Percentiles rank a stretch among this genome's conserved stretches.
Evolutionary conservation across 228 moss, liverwort and hornwort genomes (phyloP).

Genomic region (Sphagnum magellanicum): DNA sequence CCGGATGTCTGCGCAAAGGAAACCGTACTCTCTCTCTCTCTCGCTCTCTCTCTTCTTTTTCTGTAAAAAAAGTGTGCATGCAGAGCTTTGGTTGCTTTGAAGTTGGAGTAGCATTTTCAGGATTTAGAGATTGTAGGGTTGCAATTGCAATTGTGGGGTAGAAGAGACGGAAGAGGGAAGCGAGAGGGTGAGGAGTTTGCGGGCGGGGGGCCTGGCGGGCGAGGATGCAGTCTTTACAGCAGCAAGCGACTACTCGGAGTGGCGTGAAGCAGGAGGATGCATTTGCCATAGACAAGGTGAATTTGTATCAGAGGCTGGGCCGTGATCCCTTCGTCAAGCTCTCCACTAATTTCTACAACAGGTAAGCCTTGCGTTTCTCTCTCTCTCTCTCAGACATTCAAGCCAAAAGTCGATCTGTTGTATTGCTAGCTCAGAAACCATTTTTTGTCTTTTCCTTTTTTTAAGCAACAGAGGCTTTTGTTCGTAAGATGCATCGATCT

Average conservation of each 20-base stretch:
- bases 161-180: no score
- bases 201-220: background rate
- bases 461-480: no score
- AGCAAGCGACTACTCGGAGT: slow-evolving; percentile 65
- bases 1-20: no score
- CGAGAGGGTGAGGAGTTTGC: no score
- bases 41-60: no score
- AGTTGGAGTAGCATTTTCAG: no score
- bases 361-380: slow-evolving; percentile 21
- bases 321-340: slow-evolving; percentile 69
- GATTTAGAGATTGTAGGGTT: no score
- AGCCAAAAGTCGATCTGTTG: background rate
- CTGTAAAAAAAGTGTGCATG: no score
- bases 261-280: slow-evolving; percentile 83
- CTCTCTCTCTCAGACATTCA: background rate
- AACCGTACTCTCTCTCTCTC: no score
- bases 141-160: no score
- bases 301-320: slow-evolving; percentile 66
- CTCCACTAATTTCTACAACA: slow-evolving; percentile 71
- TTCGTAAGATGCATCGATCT: background rate
- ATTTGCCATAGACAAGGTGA: slow-evolving; percentile 70
- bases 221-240: slow-evolving; percentile 49
- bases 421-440: background rate
- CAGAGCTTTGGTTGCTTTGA: no score
- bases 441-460: no score